phyloP scores from a whole-genome alignment of 2,329 filamentous ascomycete genomes.

The Talaromyces sp. region DNA sequence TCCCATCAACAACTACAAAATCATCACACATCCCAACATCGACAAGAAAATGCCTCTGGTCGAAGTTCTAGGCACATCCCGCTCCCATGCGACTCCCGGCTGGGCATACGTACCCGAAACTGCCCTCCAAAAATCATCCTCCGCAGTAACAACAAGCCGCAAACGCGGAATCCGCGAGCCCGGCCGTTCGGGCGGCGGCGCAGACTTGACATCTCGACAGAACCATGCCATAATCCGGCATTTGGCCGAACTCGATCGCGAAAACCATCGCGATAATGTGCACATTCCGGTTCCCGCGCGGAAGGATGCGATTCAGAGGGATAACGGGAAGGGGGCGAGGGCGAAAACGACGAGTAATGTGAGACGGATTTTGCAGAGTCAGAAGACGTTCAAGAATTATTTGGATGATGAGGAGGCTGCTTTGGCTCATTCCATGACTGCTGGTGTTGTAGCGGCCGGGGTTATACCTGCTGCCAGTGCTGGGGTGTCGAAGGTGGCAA shows the following conservation, averaged over 20 bases:
- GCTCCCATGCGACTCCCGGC: slow-evolving; percentile 70
- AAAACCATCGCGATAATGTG: slow-evolving; percentile 66
- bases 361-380: slow-evolving; percentile 46
- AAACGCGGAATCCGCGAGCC: slow-evolving; percentile 68
- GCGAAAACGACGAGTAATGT: slow-evolving; percentile 47
- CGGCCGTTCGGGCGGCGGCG: slow-evolving; percentile 43
- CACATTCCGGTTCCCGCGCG: slow-evolving; percentile 66
- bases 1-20: not conserved
- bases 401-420: slow-evolving; percentile 51
- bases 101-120: slow-evolving; percentile 90
- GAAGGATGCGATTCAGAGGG: slow-evolving; percentile 38
- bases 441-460: not conserved
- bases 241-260: slow-evolving; percentile 75
- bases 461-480: not conserved
- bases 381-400: slow-evolving; percentile 50
- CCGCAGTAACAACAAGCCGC: slow-evolving; percentile 50
- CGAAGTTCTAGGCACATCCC: slow-evolving; percentile 72
- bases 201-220: slow-evolving; percentile 73
- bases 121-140: slow-evolving; percentile 56
- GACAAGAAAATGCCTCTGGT: slow-evolving; percentile 61
- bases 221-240: slow-evolving; percentile 78
- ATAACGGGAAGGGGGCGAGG: slow-evolving; percentile 27
- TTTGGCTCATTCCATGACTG: slow-evolving; percentile 8
- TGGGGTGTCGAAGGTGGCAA: slow-evolving; percentile 11
- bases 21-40: not conserved